Percentiles rank a stretch among this genome's conserved stretches.
phyloP scores from a whole-genome alignment of 306 rosid genomes.

The Potentilla sterilis region DNA sequence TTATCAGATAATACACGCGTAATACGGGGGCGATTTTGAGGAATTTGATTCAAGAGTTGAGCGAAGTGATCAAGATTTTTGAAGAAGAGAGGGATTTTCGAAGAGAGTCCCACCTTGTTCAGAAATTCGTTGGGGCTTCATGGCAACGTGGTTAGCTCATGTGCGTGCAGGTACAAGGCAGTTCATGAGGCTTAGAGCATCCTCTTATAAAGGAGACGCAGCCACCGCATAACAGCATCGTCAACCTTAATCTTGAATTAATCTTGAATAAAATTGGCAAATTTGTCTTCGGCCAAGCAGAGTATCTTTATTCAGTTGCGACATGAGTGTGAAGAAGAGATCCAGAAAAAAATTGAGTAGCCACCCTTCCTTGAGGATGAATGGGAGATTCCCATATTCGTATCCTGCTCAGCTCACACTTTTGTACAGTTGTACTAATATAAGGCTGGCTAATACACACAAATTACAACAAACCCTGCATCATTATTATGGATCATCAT shows the following conservation, averaged over 20 bases:
- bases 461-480: no score
- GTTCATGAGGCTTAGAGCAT: slow-evolving; percentile 15
- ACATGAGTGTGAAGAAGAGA: no score
- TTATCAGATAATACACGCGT: not conserved
- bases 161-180: slow-evolving; percentile 32
- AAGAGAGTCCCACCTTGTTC: slow-evolving; percentile 15
- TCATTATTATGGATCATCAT: no score
- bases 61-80: slow-evolving; percentile 25
- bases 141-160: slow-evolving; percentile 40
- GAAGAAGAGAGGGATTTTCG: slow-evolving; percentile 40
- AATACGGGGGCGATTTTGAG: no score
- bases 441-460: no score
- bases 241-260: not conserved
- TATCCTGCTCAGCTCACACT: no score
- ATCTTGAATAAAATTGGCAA: not conserved
- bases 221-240: slow-evolving; percentile 39
- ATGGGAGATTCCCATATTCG: no score
- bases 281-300: not conserved
- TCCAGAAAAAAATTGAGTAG: no score
- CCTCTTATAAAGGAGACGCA: slow-evolving; percentile 39
- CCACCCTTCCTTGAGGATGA: no score
- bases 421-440: no score
- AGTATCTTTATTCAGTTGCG: no score
- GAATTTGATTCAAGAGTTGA: slow-evolving; percentile 1
- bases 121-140: slow-evolving; percentile 29